Percentiles rank a stretch among this genome's conserved stretches.
Evolutionary conservation across 1,139 yeast genomes (phyloP).

Genomic region (Suhomyces chickasaworum): DNA sequence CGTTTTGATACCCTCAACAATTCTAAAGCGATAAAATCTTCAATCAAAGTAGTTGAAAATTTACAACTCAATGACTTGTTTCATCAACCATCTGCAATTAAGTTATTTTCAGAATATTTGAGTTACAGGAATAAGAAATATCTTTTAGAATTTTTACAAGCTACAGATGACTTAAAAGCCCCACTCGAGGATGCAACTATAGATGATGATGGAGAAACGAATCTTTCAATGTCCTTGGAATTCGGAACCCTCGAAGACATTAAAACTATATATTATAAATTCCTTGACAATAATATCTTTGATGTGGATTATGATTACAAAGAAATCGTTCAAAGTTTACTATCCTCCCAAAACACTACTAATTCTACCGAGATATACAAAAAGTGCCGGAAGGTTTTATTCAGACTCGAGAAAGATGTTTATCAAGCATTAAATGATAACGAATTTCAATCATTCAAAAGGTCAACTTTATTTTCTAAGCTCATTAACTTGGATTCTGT

Average conservation of each 20-base stretch:
- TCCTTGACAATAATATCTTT: conserved; percentile 7
- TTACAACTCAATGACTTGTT: conserved; percentile 20
- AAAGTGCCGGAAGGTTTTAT: conserved; percentile 57
- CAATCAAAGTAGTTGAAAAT: conserved; percentile 11
- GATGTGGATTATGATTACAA: conserved; percentile 12
- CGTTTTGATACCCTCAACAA: conserved; percentile 1
- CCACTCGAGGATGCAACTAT: conserved; percentile 60
- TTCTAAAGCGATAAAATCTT: neutral
- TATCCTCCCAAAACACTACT: conserved; percentile 4
- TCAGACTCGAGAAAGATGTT: conserved; percentile 57
- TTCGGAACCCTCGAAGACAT: conserved; percentile 52
- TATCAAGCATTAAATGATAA: conserved; percentile 49
- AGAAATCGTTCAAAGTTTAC: conserved; percentile 10
- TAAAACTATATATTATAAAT: conserved; percentile 17
- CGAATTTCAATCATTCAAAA: conserved; percentile 61
- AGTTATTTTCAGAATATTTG: conserved; percentile 60
- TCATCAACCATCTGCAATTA: conserved; percentile 47
- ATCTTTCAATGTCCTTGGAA: conserved; percentile 34
- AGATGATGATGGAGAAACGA: conserved; percentile 25
- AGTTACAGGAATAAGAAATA: conserved; percentile 45
- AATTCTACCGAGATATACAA: conserved; percentile 26
- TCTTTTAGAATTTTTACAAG: conserved; percentile 63
- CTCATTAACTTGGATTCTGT: conserved; percentile 29
- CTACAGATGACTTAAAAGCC: conserved; percentile 67
- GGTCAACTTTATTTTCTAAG: conserved; percentile 35